Evolutionary conservation across 1,284 basidiomycete species (phyloP).

Genomic region (Inonotus hispidus): DNA sequence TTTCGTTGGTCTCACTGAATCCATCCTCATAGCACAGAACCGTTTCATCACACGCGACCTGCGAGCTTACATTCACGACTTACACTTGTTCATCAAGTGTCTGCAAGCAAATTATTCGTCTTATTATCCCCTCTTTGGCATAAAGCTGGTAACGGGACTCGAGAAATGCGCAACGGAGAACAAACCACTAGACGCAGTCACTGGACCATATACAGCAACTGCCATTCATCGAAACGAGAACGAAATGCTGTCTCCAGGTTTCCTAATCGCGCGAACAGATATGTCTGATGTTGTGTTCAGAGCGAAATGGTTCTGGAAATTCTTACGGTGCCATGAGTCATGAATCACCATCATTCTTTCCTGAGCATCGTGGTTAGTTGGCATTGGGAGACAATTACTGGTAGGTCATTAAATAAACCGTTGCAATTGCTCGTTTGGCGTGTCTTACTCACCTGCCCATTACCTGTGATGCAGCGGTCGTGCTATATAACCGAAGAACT

Average conservation of each 20-base stretch:
- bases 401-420: background rate
- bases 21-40: slow-evolving; percentile 1
- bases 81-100: background rate
- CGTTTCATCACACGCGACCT: background rate
- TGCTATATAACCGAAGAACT: background rate
- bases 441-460: background rate
- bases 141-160: background rate
- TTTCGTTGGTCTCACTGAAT: background rate
- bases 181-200: slow-evolving; percentile 1
- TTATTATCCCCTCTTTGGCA: background rate
- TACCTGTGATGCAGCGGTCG: background rate
- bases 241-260: background rate
- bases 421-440: background rate
- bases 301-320: background rate
- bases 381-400: too few relatives aligned
- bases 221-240: background rate
- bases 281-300: background rate
- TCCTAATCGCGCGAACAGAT: background rate
- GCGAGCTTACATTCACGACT: background rate
- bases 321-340: slow-evolving; percentile 1
- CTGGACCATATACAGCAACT: slow-evolving; percentile 5
- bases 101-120: background rate
- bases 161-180: background rate
- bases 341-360: background rate
- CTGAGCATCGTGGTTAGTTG: background rate